Conservation (phyloP, 2,329 filamentous ascomycete species). For the Colletotrichum tropicicola region DNA sequence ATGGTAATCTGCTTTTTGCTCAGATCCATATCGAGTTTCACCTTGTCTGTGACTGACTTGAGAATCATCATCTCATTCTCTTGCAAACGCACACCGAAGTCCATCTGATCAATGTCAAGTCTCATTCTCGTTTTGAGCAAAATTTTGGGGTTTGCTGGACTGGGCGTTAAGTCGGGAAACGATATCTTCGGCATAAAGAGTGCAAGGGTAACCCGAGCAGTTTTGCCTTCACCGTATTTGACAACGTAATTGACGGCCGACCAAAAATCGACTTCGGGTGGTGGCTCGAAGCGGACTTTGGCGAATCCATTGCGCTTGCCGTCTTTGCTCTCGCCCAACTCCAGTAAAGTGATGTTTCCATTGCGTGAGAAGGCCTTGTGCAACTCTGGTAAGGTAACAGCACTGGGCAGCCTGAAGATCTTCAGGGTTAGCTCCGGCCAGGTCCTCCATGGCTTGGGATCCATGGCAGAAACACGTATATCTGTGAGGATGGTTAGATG, state of each 20-base stretch:
- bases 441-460: conserved; percentile 38
- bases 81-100: conserved; percentile 69
- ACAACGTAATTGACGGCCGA: conserved; percentile 40
- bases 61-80: conserved; percentile 68
- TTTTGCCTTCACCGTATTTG: not conserved
- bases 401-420: conserved; percentile 6
- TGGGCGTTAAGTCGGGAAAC: conserved; percentile 33
- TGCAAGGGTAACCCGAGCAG: not conserved
- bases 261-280: conserved; percentile 64
- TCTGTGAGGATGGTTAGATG: not conserved
- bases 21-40: conserved; percentile 51
- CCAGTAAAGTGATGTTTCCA: conserved; percentile 64
- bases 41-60: conserved; percentile 46
- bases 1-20: conserved; percentile 48
- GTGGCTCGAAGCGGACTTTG: conserved; percentile 66
- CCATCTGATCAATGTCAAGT: conserved; percentile 55
- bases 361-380: conserved; percentile 60
- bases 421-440: conserved; percentile 42
- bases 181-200: not conserved
- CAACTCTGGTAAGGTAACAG: conserved; percentile 53
- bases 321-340: conserved; percentile 57
- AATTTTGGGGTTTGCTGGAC: conserved; percentile 39
- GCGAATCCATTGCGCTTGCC: conserved; percentile 51
- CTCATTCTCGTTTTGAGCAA: conserved; percentile 47
- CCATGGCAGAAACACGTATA: not conserved